A percentile compares a stretch with the other conserved stretches of the same genome.
phyloP scores from a whole-genome alignment of 306 rosid species.

The Gleditsia sinensis region DNA sequence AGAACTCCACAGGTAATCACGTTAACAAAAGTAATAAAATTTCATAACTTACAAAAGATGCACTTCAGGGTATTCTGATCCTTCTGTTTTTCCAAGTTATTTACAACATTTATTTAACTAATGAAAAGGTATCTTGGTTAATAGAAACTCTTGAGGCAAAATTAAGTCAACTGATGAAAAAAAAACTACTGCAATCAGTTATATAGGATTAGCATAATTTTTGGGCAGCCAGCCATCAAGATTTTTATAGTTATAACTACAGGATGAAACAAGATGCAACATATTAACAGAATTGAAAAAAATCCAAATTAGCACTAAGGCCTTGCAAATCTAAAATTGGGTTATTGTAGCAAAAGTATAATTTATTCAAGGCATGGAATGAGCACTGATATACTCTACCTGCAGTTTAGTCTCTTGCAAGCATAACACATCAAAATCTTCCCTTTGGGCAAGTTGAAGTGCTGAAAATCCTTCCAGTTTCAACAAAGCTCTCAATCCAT shows the following conservation, averaged over 20 bases:
- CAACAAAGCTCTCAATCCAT: slow-evolving; percentile 89
- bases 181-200: slow-evolving; percentile 11
- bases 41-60: slow-evolving; percentile 1
- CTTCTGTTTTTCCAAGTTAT: slow-evolving; percentile 8
- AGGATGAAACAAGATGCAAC: too few relatives aligned
- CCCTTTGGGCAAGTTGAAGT: slow-evolving; percentile 77
- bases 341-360: slow-evolving; percentile 3
- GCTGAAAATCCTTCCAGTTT: slow-evolving; percentile 81
- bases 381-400: slow-evolving; percentile 50
- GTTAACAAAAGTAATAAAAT: background rate
- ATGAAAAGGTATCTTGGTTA: background rate
- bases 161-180: background rate
- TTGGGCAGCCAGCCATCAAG: slow-evolving; percentile 16
- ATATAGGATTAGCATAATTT: background rate
- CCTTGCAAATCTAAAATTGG: background rate
- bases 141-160: slow-evolving; percentile 4
- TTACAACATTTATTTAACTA: background rate
- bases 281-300: too few relatives aligned
- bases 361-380: slow-evolving; percentile 10
- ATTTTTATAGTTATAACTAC: slow-evolving; percentile 10
- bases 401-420: slow-evolving; percentile 97
- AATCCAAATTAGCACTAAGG: background rate
- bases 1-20: background rate
- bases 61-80: slow-evolving; percentile 10
- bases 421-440: slow-evolving; percentile 86